Percentiles rank a stretch among this genome's conserved stretches.
These are phyloP conservation scores for Xylaria sp. DNA, from an alignment of 495 filamentous ascomycete species.

Conservation along the genomic window DNA sequence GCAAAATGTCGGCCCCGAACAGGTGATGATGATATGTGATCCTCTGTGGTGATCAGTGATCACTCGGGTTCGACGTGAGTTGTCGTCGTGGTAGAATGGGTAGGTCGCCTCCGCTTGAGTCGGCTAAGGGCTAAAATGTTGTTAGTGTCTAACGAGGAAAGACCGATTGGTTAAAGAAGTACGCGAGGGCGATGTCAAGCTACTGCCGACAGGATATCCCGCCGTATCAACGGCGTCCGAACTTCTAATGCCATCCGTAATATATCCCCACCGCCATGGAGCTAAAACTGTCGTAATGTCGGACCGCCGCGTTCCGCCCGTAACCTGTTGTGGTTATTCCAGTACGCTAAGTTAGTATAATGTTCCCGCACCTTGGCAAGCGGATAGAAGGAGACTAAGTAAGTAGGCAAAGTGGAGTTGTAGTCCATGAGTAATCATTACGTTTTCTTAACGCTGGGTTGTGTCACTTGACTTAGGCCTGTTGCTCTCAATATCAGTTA, in stretches of 20 bases:
- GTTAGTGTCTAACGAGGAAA: not conserved
- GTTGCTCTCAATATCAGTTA: not conserved
- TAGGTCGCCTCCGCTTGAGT: slow-evolving; percentile 10
- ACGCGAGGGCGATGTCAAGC: slow-evolving; percentile 6
- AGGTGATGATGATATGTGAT: not conserved
- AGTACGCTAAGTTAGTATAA: slow-evolving; percentile 19
- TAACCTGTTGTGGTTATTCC: slow-evolving; percentile 16
- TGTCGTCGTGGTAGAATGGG: slow-evolving; percentile 2
- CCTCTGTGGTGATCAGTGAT: not conserved
- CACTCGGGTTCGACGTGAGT: not conserved
- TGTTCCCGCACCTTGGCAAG: slow-evolving; percentile 20
- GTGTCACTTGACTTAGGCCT: not conserved
- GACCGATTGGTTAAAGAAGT: slow-evolving; percentile 13
- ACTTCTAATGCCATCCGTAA: slow-evolving; percentile 31
- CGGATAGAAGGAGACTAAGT: slow-evolving; percentile 8
- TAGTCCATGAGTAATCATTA: slow-evolving; percentile 2
- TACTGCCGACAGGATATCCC: slow-evolving; percentile 13
- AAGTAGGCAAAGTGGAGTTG: not conserved
- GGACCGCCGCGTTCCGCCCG: slow-evolving; percentile 26
- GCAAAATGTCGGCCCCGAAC: not conserved
- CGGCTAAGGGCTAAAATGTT: slow-evolving; percentile 8
- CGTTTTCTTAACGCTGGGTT: not conserved
- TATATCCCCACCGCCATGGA: slow-evolving; percentile 29
- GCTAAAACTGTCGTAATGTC: slow-evolving; percentile 20
- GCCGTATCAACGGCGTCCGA: slow-evolving; percentile 32